Evolutionary conservation across 169 alveolate genomes (phyloP).

Genomic region (Cryptosporidium canis): DNA sequence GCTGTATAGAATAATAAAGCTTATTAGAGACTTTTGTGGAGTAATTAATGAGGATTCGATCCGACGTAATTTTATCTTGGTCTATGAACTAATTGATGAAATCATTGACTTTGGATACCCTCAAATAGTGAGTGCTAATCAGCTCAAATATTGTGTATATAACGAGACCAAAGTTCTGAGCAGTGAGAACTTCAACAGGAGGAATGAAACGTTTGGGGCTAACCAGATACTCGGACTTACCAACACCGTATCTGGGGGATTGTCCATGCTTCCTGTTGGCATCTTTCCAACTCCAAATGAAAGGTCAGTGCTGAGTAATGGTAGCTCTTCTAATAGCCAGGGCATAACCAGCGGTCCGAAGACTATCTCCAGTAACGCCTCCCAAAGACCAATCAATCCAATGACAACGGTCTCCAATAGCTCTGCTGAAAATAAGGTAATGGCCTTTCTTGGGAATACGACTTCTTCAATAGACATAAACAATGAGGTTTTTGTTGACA

Average conservation of each 20-base stretch:
- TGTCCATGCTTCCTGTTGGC: constrained; percentile 51
- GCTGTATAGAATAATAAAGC: constrained; percentile 86
- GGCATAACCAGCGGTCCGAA: constrained; percentile 23
- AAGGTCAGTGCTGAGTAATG: background rate
- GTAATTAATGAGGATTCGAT: constrained; percentile 96
- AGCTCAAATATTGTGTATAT: constrained; percentile 85
- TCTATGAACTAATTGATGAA: constrained; percentile 97
- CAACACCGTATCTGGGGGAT: constrained; percentile 37
- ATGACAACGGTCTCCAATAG: constrained; percentile 37
- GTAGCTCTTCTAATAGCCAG: constrained; percentile 10
- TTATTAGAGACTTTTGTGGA: constrained; percentile 94
- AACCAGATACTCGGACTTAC: constrained; percentile 35
- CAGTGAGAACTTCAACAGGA: constrained; percentile 49
- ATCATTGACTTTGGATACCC: constrained; percentile 95
- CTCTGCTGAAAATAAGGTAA: constrained; percentile 42
- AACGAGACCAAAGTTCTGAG: constrained; percentile 72
- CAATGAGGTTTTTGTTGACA: constrained; percentile 94
- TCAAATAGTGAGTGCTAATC: constrained; percentile 92
- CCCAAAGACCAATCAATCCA: constrained; percentile 82
- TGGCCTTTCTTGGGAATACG: constrained; percentile 33
- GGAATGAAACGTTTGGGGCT: constrained; percentile 33
- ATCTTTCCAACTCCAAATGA: constrained; percentile 29
- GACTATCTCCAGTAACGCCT: constrained; percentile 83
- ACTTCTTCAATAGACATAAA: constrained; percentile 75
- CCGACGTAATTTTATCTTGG: constrained; percentile 93